These are phyloP conservation scores for Grosmannia penicillata DNA, from an alignment of 2,329 filamentous ascomycete genomes.

Conservation along the genomic window DNA sequence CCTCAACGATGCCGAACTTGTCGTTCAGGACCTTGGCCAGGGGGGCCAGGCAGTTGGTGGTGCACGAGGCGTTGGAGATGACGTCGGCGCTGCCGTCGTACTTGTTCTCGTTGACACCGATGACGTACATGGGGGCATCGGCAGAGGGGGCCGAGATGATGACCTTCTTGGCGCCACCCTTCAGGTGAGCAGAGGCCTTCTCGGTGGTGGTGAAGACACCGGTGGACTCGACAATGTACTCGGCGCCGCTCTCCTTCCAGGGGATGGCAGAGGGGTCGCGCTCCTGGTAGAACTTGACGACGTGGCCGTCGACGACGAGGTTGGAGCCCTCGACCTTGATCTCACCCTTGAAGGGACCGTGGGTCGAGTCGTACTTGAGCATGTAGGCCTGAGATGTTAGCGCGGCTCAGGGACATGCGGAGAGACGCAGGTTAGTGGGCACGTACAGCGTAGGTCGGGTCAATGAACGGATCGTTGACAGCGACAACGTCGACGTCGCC, in stretches of 20 bases:
- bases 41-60: conserved; percentile 99
- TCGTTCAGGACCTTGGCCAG: conserved; percentile 99
- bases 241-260: conserved; percentile 74
- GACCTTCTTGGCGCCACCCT: conserved; percentile 96
- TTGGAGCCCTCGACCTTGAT: conserved; percentile 56
- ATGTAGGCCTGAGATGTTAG: conserved; percentile 65
- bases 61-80: conserved; percentile 99
- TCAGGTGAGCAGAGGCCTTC: conserved; percentile 87
- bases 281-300: conserved; percentile 87
- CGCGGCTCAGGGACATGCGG: conserved; percentile 3
- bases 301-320: conserved; percentile 87
- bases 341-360: conserved; percentile 91
- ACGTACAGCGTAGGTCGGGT: conserved; percentile 92
- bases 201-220: conserved; percentile 98
- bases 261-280: conserved; percentile 79
- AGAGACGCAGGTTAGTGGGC: conserved; percentile 1
- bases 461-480: conserved; percentile 99
- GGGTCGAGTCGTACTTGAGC: conserved; percentile 98
- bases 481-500: conserved; percentile 82
- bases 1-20: conserved; percentile 94
- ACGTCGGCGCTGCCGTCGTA: conserved; percentile 87
- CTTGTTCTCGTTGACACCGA: conserved; percentile 92
- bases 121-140: conserved; percentile 99
- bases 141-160: conserved; percentile 83
- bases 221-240: conserved; percentile 95